Conservation (phyloP, 805 yeast species). For the Cyberlindnera sargentensis region DNA sequence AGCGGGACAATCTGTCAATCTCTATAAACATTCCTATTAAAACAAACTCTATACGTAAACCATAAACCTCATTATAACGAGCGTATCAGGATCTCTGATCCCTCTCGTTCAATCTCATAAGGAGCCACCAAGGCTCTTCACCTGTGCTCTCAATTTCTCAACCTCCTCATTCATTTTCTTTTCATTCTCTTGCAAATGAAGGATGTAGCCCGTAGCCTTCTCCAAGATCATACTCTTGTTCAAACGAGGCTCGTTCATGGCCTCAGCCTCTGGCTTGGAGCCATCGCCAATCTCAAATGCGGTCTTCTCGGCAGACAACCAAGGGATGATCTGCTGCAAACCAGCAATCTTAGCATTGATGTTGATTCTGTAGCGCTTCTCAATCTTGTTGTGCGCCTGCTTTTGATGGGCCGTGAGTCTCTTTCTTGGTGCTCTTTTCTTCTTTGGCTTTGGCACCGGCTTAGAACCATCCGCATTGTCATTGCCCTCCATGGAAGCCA, state of each 20-base stretch:
- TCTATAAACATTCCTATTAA: not conserved
- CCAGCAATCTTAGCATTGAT: conserved; percentile 67
- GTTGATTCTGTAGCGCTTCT: conserved; percentile 63
- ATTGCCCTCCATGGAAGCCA: conserved; percentile 7
- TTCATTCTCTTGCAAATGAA: conserved; percentile 45
- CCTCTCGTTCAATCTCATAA: not conserved
- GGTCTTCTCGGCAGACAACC: conserved; percentile 55
- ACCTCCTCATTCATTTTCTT: conserved; percentile 28
- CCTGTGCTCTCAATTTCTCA: conserved; percentile 22
- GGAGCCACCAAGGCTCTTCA: conserved; percentile 18
- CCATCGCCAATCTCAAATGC: conserved; percentile 44
- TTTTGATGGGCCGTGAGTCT: conserved; percentile 53
- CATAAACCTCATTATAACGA: not conserved
- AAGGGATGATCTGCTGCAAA: conserved; percentile 59
- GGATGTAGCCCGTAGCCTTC: conserved; percentile 57
- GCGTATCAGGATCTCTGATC: no score
- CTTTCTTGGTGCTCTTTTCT: conserved; percentile 46
- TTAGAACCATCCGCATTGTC: conserved; percentile 2
- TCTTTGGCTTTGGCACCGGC: conserved; percentile 24
- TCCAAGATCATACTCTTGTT: conserved; percentile 66
- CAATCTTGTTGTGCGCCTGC: conserved; percentile 68
- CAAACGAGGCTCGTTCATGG: conserved; percentile 31
- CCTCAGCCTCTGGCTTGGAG: conserved; percentile 6
- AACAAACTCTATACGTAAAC: conserved; percentile 1
- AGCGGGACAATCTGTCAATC: no score